phyloP scores from a whole-genome alignment of 2,329 filamentous ascomycete genomes.

The Clonostachys byssicola region DNA sequence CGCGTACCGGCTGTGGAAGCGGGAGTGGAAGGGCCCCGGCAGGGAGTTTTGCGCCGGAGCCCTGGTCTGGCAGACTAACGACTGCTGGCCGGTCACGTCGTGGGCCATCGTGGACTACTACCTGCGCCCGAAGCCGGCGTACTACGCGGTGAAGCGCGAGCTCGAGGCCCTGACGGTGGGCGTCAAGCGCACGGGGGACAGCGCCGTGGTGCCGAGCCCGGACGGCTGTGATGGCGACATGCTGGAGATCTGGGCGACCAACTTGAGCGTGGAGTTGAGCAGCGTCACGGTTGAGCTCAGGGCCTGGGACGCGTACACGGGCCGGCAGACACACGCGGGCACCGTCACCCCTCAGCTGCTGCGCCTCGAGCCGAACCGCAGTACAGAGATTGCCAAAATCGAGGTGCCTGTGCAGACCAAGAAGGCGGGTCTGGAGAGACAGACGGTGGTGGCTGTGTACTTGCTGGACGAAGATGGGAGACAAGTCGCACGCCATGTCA shows the following conservation, averaged over 20 bases:
- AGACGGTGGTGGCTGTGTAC: constrained; percentile 58
- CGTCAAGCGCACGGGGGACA: constrained; percentile 56
- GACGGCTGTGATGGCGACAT: constrained; percentile 52
- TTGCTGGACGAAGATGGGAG: constrained; percentile 47
- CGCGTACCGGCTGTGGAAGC: constrained; percentile 66
- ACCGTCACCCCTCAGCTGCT: constrained; percentile 34
- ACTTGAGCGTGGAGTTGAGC: constrained; percentile 47
- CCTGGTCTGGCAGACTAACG: constrained; percentile 81
- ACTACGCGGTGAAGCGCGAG: constrained; percentile 74
- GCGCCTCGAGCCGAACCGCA: constrained; percentile 53
- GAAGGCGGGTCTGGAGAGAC: constrained; percentile 24
- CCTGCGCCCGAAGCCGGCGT: constrained; percentile 73
- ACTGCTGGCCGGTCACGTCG: constrained; percentile 81
- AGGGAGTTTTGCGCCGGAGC: constrained; percentile 72
- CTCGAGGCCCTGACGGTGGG: constrained; percentile 69
- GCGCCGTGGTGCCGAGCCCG: constrained; percentile 45
- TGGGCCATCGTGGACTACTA: constrained; percentile 79
- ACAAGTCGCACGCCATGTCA: constrained; percentile 60
- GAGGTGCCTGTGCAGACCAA: constrained; percentile 43
- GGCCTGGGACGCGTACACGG: constrained; percentile 60
- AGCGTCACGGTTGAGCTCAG: constrained; percentile 50
- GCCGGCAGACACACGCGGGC: constrained; percentile 44
- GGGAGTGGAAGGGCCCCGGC: constrained; percentile 70
- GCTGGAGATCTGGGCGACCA: constrained; percentile 62
- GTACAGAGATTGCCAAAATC: constrained; percentile 54